These are phyloP conservation scores for Neonectria neomacrospora DNA, from an alignment of 2,329 filamentous ascomycete genomes.

Conservation along the genomic window DNA sequence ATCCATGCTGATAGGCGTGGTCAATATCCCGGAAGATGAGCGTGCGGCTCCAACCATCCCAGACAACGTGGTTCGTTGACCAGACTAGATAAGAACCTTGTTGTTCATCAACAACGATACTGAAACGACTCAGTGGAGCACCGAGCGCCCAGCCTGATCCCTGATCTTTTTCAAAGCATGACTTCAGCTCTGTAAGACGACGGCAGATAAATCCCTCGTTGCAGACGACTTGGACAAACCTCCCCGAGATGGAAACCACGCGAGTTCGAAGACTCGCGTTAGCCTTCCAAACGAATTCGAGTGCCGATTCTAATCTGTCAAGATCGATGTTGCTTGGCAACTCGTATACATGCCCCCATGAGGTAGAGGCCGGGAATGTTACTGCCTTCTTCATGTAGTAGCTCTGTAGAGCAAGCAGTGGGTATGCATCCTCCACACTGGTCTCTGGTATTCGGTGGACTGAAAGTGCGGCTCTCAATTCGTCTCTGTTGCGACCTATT, in stretches of 20 bases:
- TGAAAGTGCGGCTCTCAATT: background rate
- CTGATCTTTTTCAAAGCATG: slow-evolving; percentile 2
- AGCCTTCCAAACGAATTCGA: background rate
- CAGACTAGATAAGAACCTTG: background rate
- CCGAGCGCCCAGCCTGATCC: background rate
- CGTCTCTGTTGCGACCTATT: background rate
- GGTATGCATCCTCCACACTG: slow-evolving; percentile 2
- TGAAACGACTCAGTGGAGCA: background rate
- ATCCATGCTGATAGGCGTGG: background rate
- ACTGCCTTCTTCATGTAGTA: slow-evolving; percentile 1
- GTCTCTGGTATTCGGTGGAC: background rate
- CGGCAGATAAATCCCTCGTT: slow-evolving; percentile 1
- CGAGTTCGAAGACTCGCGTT: slow-evolving; percentile 2
- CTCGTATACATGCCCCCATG: slow-evolving; percentile 1
- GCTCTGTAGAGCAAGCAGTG: background rate
- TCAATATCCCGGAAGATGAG: slow-evolving; percentile 1
- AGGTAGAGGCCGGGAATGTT: background rate
- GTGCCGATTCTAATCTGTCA: slow-evolving; percentile 3
- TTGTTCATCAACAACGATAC: background rate
- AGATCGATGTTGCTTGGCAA: slow-evolving; percentile 2
- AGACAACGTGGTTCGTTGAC: background rate
- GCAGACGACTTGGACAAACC: background rate
- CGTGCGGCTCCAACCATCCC: slow-evolving; percentile 1
- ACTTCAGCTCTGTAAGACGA: slow-evolving; percentile 1
- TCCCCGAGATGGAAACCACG: slow-evolving; percentile 2